Evolutionary conservation across 2,329 filamentous ascomycete genomes (phyloP), one percentile per base, ranked within the genome.

Genomic region (Waltergamsia citrina): DNA sequence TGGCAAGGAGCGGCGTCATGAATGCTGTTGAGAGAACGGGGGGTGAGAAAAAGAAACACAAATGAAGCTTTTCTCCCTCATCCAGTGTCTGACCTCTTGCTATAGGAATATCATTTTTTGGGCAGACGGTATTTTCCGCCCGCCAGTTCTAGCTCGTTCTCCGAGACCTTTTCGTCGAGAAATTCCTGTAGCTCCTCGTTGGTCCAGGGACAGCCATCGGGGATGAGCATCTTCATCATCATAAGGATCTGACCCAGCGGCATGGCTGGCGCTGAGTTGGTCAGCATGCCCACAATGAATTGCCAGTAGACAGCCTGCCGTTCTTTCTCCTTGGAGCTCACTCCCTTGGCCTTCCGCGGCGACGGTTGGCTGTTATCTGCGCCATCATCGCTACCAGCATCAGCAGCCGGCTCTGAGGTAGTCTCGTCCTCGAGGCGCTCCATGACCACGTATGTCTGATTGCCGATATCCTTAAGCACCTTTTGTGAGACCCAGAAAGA

Each of bases 211-310:
- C 94, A 95, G 3, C 87, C 88, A 10, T 86, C 86, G 1, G 84
- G 75, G 34, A 95, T 78, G 38, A 90, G 72, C 71, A 96, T 90
- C 59, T 85, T 86, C 69, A 98, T 71, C 85, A 96, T 95, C 81
- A 88, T 94, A 7, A 78, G 71, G 43, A 98, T 93, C 52, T 87
- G 75, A 36, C 69, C 69, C 38, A 88, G 63, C 33, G 84, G 80
- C 84, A 95, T 92, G 19, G 81, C 60, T 14, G 71, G 76, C 14
- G 81, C 81, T 46, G 86, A 82, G 56, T 95, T 95, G 41, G 86
- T 95, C 57, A 98, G 63, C 92, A 98, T 96, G 33, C 85, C 86
- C 37, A 87, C 67, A 38, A 98, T 87, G 53, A 94, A 96, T 49
- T 88, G 82, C 75, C 84, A 86, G 57, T 95, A 94, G 25, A 94